These are phyloP conservation scores for Diplodia sapinea DNA, from an alignment of 2,329 filamentous ascomycete genomes.

Conservation along the genomic window DNA sequence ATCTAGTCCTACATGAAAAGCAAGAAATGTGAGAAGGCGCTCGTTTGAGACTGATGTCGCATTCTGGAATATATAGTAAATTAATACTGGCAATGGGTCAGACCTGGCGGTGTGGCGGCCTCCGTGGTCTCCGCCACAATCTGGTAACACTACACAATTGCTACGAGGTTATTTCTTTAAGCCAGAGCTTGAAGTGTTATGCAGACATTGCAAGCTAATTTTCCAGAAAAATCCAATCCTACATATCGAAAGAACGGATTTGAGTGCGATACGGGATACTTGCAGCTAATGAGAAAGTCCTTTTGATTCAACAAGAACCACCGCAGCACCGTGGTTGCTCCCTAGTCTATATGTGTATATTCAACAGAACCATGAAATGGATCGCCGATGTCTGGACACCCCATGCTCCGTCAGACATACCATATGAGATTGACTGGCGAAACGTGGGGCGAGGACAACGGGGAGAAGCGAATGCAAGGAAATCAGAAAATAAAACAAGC, in stretches of 20 bases:
- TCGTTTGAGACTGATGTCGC: too few relatives aligned
- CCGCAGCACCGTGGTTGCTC: not conserved
- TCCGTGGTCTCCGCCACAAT: too few relatives aligned
- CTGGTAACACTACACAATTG: too few relatives aligned
- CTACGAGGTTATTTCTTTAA: too few relatives aligned
- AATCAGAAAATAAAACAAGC: conserved; percentile 2
- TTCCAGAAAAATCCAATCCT: not conserved
- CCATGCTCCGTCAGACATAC: not conserved
- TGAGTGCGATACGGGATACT: not conserved
- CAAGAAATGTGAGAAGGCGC: too few relatives aligned
- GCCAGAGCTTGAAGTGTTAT: not conserved
- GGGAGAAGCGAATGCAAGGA: conserved; percentile 15
- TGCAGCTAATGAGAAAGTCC: conserved; percentile 1
- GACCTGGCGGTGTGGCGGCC: too few relatives aligned
- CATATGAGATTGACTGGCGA: not conserved
- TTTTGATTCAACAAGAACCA: conserved; percentile 3
- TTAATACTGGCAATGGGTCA: too few relatives aligned
- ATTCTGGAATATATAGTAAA: too few relatives aligned
- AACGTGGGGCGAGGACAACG: not conserved
- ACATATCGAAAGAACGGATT: not conserved
- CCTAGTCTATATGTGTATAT: conserved; percentile 15
- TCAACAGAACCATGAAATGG: conserved; percentile 3
- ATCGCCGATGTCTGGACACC: not conserved
- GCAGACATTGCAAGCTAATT: not conserved
- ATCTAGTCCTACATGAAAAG: too few relatives aligned